phyloP scores from a whole-genome alignment of 208 protist species.

The Angomonas deanei region DNA sequence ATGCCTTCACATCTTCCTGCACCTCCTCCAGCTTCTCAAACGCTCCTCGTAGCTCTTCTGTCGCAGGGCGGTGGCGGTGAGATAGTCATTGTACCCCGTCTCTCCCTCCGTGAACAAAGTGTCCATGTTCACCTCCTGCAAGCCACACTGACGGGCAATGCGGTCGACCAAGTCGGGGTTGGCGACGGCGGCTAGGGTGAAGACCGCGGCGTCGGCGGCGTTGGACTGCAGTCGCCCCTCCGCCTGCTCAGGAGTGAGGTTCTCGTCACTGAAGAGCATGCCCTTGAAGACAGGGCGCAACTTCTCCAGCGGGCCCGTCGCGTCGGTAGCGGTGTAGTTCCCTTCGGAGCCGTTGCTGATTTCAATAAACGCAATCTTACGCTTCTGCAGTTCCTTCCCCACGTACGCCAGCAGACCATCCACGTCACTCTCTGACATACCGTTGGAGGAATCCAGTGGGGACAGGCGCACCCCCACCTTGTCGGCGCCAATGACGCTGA shows the following conservation, averaged over 20 bases:
- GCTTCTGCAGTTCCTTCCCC: slow-evolving; percentile 6
- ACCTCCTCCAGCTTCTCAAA: neutral
- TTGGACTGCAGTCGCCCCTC: slow-evolving; percentile 7
- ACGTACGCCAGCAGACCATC: slow-evolving; percentile 13
- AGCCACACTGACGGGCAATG: slow-evolving; percentile 2
- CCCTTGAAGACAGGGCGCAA: slow-evolving; percentile 19
- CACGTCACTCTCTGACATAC: slow-evolving; percentile 14
- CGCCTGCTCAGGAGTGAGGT: slow-evolving; percentile 3
- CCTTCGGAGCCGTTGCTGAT: slow-evolving; percentile 14
- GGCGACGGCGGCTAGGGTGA: slow-evolving; percentile 27
- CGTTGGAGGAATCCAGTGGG: slow-evolving; percentile 19
- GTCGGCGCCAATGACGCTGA: slow-evolving; percentile 19
- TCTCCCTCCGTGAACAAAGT: slow-evolving; percentile 12
- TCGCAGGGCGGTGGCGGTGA: neutral
- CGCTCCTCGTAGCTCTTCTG: neutral
- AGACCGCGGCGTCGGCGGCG: slow-evolving; percentile 19
- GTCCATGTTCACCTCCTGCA: slow-evolving; percentile 6
- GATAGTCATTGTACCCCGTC: slow-evolving; percentile 12
- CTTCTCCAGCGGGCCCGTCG: too few species aligned
- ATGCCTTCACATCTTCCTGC: neutral
- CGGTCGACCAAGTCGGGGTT: slow-evolving; percentile 54
- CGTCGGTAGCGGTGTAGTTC: neutral
- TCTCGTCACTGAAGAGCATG: slow-evolving; percentile 25
- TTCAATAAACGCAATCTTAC: slow-evolving; percentile 18
- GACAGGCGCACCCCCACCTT: slow-evolving; percentile 38